Base-by-base conservation (phyloP, 1,284 basidiomycete genomes). In the Serendipita sp. region DNA sequence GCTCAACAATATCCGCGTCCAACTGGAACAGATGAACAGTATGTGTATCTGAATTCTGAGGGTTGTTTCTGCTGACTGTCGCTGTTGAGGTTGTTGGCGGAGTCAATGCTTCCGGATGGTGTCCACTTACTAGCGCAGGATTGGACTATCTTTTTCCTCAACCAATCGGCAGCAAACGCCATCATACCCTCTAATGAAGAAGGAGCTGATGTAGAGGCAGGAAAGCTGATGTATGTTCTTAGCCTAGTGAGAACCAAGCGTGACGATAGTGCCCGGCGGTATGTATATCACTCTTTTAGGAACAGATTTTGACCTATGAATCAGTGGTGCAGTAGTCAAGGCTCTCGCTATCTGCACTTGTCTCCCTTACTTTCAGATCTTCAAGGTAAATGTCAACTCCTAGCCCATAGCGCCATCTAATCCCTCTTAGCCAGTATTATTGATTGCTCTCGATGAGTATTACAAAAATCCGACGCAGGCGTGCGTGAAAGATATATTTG, bases 141-240 rank as follows among this genome's bases (percentile, higher is more conserved):
- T 73, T 99, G 94, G 95, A 99, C 95, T 2, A 85, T 97, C 63
- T 98, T 99, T 79, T 97, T 96, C 72, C 82, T 98, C 60, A 96
- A 96, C 71, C 93, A 96, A 74, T 91, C 89, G 0, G 79, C 84
- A 0, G 88, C 87, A 73, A 91, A 92, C 70, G 87, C 85, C 8
- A 89, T 94, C 67, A 83, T 84, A 2, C 88, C 91, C 3, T 81
- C 91, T n/a, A 78, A 92, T 47, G 83, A 68, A n/a, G 69, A 70
- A 17, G 29, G 26, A 35, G 22, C 87, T 0, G 38, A 38, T 38
- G 61, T 64, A 55, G 66, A 64, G 67, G 64, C 70, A 65, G 77
- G 78, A 30, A 88, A 89, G 64, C 74, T 95, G 66, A 74, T 96
- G 64, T 96, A 94, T 71, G 94, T 97, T 26, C 77, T 99, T 68